Percentiles rank a stretch among this genome's conserved stretches.
Evolutionary conservation across 768 basidiomycete genomes (phyloP).

Genomic region (Lactarius hengduanensis): DNA sequence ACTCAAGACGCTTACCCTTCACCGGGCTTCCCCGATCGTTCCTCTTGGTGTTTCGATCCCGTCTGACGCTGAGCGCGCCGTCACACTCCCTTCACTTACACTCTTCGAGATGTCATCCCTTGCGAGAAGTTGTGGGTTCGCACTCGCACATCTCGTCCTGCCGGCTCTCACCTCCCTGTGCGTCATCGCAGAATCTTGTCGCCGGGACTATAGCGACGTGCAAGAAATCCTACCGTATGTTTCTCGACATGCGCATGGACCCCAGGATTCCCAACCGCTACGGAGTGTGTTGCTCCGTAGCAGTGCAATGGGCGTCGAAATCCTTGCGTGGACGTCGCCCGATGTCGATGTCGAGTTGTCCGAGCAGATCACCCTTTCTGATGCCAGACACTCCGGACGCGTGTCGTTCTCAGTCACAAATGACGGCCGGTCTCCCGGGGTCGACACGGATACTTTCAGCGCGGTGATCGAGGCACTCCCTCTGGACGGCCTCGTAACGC

Average conservation of each 20-base stretch:
- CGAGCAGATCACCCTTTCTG: neutral
- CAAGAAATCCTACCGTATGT: conserved; percentile 1
- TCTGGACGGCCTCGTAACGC: neutral
- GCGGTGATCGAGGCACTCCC: neutral
- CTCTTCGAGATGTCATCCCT: neutral
- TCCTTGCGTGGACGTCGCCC: conserved; percentile 9
- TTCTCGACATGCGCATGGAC: neutral
- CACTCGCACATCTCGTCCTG: conserved; percentile 16
- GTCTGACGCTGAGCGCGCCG: no score
- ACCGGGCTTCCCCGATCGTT: neutral
- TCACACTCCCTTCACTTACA: conserved; percentile 12
- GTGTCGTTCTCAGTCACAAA: neutral
- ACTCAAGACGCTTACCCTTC: conserved; percentile 1
- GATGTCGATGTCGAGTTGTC: neutral
- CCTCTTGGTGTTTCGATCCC: neutral
- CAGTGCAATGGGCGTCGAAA: neutral
- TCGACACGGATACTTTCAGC: neutral
- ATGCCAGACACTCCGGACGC: neutral
- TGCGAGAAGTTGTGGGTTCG: neutral
- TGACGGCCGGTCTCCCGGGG: neutral
- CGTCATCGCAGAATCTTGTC: neutral
- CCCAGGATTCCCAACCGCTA: conserved; percentile 13
- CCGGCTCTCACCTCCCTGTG: neutral
- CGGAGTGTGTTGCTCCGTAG: neutral
- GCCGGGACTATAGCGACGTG: neutral